A percentile compares a stretch with the other conserved stretches of the same genome.
These are phyloP conservation scores for Lodderomyces margitis DNA, from an alignment of 1,139 yeast genomes.

Conservation along the genomic window DNA sequence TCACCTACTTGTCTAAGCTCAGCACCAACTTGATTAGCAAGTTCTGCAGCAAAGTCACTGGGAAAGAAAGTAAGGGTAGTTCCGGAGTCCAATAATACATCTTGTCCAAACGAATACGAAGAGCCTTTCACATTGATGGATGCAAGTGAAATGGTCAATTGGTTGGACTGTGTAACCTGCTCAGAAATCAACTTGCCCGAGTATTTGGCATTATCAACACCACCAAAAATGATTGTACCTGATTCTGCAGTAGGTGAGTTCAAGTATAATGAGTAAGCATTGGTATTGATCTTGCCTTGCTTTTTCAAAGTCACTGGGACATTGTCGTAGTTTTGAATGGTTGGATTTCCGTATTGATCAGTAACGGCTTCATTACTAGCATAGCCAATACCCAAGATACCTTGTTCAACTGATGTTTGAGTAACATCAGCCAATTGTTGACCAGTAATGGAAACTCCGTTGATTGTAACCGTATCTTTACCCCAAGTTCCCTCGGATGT, in stretches of 20 bases:
- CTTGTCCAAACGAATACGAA: not conserved
- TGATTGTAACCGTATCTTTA: constrained; percentile 30
- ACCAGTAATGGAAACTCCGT: constrained; percentile 12
- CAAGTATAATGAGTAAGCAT: constrained; percentile 37
- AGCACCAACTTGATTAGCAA: constrained; percentile 18
- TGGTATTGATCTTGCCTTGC: constrained; percentile 48
- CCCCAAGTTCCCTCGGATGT: constrained; percentile 56
- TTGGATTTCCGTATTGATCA: constrained; percentile 24
- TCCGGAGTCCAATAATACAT: constrained; percentile 24
- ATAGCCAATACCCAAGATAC: constrained; percentile 24
- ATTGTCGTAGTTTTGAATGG: constrained; percentile 26
- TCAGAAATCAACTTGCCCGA: constrained; percentile 18
- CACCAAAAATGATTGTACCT: constrained; percentile 31
- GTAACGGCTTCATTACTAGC: constrained; percentile 11
- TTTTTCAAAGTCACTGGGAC: constrained; percentile 29
- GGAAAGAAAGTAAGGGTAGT: constrained; percentile 30
- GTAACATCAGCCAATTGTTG: constrained; percentile 20
- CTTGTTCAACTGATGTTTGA: constrained; percentile 14
- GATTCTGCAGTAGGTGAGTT: constrained; percentile 19
- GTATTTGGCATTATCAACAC: constrained; percentile 28
- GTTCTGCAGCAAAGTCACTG: constrained; percentile 13
- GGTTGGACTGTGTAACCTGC: constrained; percentile 1
- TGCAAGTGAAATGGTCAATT: constrained; percentile 8
- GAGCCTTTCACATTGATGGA: constrained; percentile 2
- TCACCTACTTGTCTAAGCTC: constrained; percentile 18